These are phyloP conservation scores for Sporodiniella umbellata DNA, from an alignment of 371 early-diverging fungal genomes.

Conservation along the genomic window DNA sequence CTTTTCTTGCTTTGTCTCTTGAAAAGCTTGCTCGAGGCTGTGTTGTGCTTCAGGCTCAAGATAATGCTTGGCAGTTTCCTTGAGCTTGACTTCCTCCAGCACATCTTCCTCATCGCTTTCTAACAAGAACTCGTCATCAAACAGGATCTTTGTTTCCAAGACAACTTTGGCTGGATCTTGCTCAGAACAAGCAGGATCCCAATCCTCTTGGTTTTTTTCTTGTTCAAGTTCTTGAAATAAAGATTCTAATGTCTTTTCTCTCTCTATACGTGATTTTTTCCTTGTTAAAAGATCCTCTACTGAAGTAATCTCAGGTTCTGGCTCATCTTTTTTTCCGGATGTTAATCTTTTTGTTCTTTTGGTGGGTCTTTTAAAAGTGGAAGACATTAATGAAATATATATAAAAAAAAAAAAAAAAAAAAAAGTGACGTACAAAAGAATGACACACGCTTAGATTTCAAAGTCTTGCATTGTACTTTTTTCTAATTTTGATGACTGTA, in stretches of 20 bases:
- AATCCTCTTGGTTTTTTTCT: background rate
- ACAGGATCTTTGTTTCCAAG: background rate
- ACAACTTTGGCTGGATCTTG: background rate
- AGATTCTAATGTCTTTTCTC: background rate
- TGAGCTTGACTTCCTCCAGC: background rate
- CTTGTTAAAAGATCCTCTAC: background rate
- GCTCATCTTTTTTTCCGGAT: background rate
- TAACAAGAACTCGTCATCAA: background rate
- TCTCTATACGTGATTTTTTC: background rate
- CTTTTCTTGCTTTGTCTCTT: background rate
- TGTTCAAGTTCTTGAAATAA: conserved; percentile 1
- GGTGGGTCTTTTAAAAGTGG: background rate
- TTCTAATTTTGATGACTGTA: too few species aligned
- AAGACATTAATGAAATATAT: too few species aligned
- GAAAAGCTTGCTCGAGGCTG: background rate
- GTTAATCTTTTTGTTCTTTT: background rate
- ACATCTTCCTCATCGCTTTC: background rate
- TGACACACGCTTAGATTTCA: too few species aligned
- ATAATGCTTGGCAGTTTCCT: background rate
- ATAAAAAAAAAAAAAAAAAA: too few species aligned
- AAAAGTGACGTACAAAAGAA: too few species aligned
- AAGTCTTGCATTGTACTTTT: too few species aligned
- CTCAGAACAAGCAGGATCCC: background rate
- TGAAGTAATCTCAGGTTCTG: background rate
- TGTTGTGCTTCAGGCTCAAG: background rate